A percentile compares a stretch with the other conserved stretches of the same genome.
These are phyloP conservation scores for Aaosphaeria pasadenensis DNA, from an alignment of 2,329 filamentous ascomycete genomes.

Conservation along the genomic window DNA sequence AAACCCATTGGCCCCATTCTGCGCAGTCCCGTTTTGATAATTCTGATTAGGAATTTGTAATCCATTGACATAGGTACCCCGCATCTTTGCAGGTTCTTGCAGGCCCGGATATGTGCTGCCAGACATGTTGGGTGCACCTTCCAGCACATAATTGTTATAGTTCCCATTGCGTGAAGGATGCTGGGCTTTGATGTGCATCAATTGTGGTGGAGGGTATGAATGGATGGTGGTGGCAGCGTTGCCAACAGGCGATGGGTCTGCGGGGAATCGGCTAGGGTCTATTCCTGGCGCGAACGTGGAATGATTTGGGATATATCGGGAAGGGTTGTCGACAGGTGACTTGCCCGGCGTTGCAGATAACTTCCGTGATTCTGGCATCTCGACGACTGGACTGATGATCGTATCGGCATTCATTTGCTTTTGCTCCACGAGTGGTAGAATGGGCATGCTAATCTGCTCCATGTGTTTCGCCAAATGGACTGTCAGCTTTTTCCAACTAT, in stretches of 20 bases:
- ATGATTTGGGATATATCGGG: constrained; percentile 21
- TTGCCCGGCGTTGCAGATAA: constrained; percentile 24
- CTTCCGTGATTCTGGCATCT: constrained; percentile 32
- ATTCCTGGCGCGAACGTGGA: constrained; percentile 31
- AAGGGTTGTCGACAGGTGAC: constrained; percentile 29
- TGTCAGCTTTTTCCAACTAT: constrained; percentile 87
- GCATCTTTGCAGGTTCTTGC: constrained; percentile 25
- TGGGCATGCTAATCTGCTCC: constrained; percentile 84
- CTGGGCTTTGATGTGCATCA: constrained; percentile 19
- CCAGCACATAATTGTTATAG: constrained; percentile 19
- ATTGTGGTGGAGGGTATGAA: constrained; percentile 38
- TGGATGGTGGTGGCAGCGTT: constrained; percentile 29
- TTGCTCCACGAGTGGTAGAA: constrained; percentile 52
- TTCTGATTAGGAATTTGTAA: constrained; percentile 25
- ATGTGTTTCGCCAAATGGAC: constrained; percentile 94
- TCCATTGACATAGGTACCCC: constrained; percentile 26
- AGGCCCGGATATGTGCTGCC: constrained; percentile 35
- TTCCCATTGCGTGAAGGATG: constrained; percentile 15
- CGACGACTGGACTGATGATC: constrained; percentile 37
- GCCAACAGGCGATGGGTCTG: constrained; percentile 15
- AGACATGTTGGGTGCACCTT: constrained; percentile 14
- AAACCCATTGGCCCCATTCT: constrained; percentile 19
- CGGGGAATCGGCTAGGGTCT: constrained; percentile 23
- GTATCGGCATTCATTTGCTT: constrained; percentile 37
- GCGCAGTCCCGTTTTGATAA: constrained; percentile 16